Percentiles rank a stretch among this genome's conserved stretches.
Conservation (phyloP, 2,329 filamentous ascomycete genomes). For the Lanzia echinophila region DNA sequence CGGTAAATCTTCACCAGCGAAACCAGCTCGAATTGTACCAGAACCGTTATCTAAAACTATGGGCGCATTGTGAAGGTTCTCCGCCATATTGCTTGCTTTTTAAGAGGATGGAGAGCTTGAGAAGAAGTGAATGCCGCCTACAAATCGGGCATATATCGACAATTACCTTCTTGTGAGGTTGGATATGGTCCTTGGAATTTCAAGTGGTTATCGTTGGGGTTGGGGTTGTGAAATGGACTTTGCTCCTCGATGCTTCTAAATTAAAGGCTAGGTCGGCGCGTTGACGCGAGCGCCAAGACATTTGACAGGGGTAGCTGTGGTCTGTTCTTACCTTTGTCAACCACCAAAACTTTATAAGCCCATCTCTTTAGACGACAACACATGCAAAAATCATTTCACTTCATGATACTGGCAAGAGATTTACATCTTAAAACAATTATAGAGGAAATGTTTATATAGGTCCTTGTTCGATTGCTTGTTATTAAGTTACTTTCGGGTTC, state of each 20-base stretch:
- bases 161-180: neutral
- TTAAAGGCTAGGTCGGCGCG: neutral
- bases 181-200: neutral
- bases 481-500: too few species aligned
- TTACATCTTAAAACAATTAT: too few species aligned
- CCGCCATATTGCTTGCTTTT: slow-evolving; percentile 42
- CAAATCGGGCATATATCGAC: neutral
- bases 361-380: too few species aligned
- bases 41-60: slow-evolving; percentile 99
- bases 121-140: neutral
- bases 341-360: too few species aligned
- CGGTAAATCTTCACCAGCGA: slow-evolving; percentile 90
- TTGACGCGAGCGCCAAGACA: slow-evolving; percentile 10
- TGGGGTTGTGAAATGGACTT: slow-evolving; percentile 2
- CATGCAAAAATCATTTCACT: too few species aligned
- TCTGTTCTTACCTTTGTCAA: neutral
- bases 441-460: too few species aligned
- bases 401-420: too few species aligned
- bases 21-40: slow-evolving; percentile 93
- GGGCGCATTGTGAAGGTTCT: slow-evolving; percentile 86
- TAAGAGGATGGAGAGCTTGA: neutral
- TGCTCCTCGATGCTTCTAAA: neutral
- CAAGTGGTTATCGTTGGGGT: neutral
- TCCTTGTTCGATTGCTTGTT: too few species aligned
- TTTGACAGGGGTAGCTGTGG: slow-evolving; percentile 8